A percentile compares a stretch with the other conserved stretches of the same genome.
Conservation (phyloP, 2,329 filamentous ascomycete genomes). For the Aureobasidium sp. region DNA sequence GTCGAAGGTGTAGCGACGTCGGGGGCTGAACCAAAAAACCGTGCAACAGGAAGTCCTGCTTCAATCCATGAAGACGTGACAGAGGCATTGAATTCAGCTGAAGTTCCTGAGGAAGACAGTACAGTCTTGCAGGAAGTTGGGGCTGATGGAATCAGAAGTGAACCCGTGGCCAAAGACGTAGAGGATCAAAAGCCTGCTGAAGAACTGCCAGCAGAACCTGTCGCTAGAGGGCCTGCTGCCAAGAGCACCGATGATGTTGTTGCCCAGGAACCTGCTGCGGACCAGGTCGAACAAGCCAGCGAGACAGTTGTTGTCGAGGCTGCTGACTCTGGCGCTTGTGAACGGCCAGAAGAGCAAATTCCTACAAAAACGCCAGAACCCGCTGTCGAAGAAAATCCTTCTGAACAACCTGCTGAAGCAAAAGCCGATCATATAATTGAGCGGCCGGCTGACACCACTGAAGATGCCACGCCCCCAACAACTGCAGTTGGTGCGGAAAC, state of each 20-base stretch:
- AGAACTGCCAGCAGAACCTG: not conserved
- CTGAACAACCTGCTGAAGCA: not conserved
- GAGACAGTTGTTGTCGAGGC: not conserved
- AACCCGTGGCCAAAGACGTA: not conserved
- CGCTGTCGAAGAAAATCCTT: not conserved
- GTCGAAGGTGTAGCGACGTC: not conserved
- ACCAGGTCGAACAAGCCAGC: not conserved
- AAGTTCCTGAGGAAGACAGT: not conserved
- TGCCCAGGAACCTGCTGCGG: not conserved
- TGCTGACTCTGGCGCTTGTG: not conserved
- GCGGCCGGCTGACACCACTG: not conserved
- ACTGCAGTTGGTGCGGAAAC: not conserved
- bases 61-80: not conserved
- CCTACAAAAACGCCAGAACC: not conserved
- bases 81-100: not conserved
- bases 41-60: not conserved
- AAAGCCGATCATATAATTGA: not conserved
- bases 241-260: not conserved
- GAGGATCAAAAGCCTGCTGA: not conserved
- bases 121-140: too few relatives aligned
- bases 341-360: not conserved
- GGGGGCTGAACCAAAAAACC: not conserved
- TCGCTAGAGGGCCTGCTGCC: not conserved
- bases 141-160: not conserved
- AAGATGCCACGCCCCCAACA: not conserved